These are phyloP conservation scores for Nigrograna mackinnonii DNA, from an alignment of 2,329 filamentous ascomycete species.

Conservation along the genomic window DNA sequence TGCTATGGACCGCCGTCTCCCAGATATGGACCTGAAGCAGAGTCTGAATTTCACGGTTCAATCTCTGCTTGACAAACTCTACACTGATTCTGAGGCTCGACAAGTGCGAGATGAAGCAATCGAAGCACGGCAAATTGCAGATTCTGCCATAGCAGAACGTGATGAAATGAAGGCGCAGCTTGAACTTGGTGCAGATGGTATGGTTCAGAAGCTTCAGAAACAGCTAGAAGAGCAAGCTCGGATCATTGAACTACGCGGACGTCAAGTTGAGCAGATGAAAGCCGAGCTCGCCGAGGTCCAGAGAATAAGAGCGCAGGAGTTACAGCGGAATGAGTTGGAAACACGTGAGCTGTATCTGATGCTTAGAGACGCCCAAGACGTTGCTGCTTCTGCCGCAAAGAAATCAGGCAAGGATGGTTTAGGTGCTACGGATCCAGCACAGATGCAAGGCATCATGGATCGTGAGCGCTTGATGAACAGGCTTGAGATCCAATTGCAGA, in stretches of 20 bases:
- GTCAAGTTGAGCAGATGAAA: conserved; percentile 86
- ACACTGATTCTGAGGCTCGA: conserved; percentile 93
- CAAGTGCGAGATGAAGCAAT: conserved; percentile 90
- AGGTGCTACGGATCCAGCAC: conserved; percentile 68
- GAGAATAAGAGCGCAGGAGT: conserved; percentile 82
- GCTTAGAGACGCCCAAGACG: conserved; percentile 95
- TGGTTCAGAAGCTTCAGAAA: conserved; percentile 90
- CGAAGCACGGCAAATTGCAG: conserved; percentile 88
- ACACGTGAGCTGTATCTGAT: conserved; percentile 97
- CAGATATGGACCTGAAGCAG: conserved; percentile 97
- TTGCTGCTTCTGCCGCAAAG: conserved; percentile 85
- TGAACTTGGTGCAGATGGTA: conserved; percentile 87
- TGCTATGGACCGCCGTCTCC: conserved; percentile 92
- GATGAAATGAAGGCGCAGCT: conserved; percentile 91
- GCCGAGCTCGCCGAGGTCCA: conserved; percentile 87
- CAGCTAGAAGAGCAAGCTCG: conserved; percentile 91
- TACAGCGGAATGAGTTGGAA: conserved; percentile 93
- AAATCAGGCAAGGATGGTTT: conserved; percentile 57
- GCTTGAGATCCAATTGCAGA: conserved; percentile 91
- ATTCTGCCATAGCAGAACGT: conserved; percentile 92
- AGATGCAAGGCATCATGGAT: conserved; percentile 91
- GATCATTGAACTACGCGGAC: conserved; percentile 84
- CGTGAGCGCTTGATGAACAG: conserved; percentile 91
- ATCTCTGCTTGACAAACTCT: conserved; percentile 89
- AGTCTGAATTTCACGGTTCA: conserved; percentile 98